Base-by-base conservation (phyloP, 305 asterid genomes). In the Striga hermonthica region DNA sequence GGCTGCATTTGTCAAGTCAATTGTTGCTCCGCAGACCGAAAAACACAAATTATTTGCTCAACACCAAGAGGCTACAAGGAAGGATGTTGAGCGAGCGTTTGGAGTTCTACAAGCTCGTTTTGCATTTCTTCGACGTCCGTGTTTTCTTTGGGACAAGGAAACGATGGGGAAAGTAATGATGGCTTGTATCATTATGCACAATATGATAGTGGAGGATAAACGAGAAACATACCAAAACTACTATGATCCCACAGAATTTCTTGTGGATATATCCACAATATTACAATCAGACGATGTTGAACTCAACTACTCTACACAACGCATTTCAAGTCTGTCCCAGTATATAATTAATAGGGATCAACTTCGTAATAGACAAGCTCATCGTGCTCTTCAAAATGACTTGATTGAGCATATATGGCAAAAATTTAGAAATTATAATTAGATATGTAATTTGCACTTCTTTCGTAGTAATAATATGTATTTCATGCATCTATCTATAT, bases 121-220 rank as follows among this genome's bases (percentile, higher is more conserved):
- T 22, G 31, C 31, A 22, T 22, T 47, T 47, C 5, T 10, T n/a
- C 14, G 4, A 47, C 15, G 54, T 3, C 54, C 15, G 3, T 47
- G 54, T 47, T 15, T 47, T 47, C 6, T 12, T 10, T n/a, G 54
- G 16, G 54, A 48, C 13, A 11, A n/a, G 1, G 16, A 9, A 2
- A 3, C 13, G 14, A 48, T 48, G 15, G 22, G 6, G 5, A 48
- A 48, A 48, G 0, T 10, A 11, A 12, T 1, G 22, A 48, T 48
- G 54, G 6, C 16, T 48, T 48, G 54, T 48, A 48, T 11, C 54
- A 48, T 48, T 12, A 48, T 48, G 54, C 54, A 12, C 54, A 48
- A 48, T 12, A 48, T 48, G 54, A 48, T 48, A 10, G 14, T 48
- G 13, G 54, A 48, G 54, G 22, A 10, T 48, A 15, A 48, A 10